Conservation (phyloP, 768 basidiomycete genomes). For the Naganishia vaughanmartiniae region DNA sequence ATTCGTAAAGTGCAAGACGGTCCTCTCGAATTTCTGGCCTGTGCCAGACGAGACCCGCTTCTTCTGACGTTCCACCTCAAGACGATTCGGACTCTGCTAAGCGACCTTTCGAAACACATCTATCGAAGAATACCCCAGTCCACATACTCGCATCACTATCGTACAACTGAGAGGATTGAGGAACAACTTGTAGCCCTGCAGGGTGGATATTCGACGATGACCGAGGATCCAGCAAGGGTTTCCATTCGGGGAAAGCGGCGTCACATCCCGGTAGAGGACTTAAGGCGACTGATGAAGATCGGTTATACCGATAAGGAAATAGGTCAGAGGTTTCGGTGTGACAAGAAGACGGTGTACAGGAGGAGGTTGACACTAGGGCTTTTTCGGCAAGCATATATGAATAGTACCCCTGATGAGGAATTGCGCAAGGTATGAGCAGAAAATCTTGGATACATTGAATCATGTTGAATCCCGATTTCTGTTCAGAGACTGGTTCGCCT, state of each 20-base stretch:
- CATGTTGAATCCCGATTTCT: too few species aligned
- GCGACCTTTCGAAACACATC: background rate
- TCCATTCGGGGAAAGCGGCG: background rate
- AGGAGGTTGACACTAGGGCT: background rate
- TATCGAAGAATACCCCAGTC: background rate
- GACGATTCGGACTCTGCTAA: background rate
- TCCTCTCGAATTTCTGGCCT: too few species aligned
- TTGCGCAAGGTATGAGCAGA: constrained; percentile 1
- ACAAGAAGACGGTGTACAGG: background rate
- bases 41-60: background rate
- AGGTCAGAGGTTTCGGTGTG: background rate
- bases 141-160: background rate
- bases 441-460: too few species aligned
- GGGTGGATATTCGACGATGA: background rate
- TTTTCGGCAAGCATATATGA: background rate
- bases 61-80: background rate
- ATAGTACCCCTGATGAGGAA: background rate
- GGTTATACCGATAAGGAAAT: background rate
- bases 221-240: background rate
- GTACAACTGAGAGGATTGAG: background rate
- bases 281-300: background rate
- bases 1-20: too few species aligned
- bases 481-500: background rate
- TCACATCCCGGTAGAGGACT: background rate
- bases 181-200: background rate